Base-by-base conservation (phyloP, 148 eudicot species). In the Suaeda aralocaspica region DNA sequence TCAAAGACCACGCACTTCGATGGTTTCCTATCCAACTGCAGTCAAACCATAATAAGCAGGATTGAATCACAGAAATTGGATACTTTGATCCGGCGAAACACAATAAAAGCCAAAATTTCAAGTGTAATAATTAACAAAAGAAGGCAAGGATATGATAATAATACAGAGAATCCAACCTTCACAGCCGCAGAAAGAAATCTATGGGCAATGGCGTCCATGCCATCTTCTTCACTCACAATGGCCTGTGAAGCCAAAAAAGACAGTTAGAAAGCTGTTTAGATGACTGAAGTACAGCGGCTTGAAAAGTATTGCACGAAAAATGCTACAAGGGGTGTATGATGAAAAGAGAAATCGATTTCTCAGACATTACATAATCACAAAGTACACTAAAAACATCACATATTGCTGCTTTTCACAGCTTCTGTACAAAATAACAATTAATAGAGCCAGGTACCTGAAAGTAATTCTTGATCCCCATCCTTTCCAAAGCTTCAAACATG, bases 11-110 rank as follows among this genome's bases (percentile, higher is more conserved):
- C 87, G 68, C 98, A 92, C 75, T 88, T 92, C 25, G 94, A 88
- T 53, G 98, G 98, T 83, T 92, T 92, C 72, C 98, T 79, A 70
- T 92, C 96, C 92, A 92, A 81, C 98, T 92, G 94, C 76, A 82
- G 56, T n/a, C n/a, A 67, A 70, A 41, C 24, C 19, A 31, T 57
- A 36, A 36, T 8, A 41, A 68, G 41, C 25, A 48, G 52, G 52
- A 66, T 53, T 8, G 57, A 49, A 49, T 41, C 4, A 22, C 49
- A 36, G n/a, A 24, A 24, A 50, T 24, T 31, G 26, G 14, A 48
- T 3, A 15, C 5, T 15, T n/a, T n/a, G n/a, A n/a, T n/a, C n/a
- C n/a, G n/a, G n/a, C n/a, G n/a, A n/a, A n/a, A n/a, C n/a, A n/a
- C 13, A 12, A 3, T 6, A 19, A 11, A 53, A 34, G 41, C 61